Base-by-base conservation (phyloP, 805 yeast species). In the Wilhelminamyces savonicus region DNA sequence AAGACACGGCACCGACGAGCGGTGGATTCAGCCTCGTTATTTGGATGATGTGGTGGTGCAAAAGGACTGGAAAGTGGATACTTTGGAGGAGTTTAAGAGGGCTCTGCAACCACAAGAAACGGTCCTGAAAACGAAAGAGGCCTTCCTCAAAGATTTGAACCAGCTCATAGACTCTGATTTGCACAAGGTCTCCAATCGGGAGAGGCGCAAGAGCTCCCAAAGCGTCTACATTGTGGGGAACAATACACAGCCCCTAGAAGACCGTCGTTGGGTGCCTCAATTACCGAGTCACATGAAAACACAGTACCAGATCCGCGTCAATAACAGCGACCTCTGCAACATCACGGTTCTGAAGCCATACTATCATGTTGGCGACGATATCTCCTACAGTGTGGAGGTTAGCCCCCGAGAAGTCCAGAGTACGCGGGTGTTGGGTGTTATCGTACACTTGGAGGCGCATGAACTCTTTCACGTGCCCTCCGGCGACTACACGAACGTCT, bases 301-400 rank as follows among this genome's bases (percentile, higher is more conserved):
- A n/a, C 60, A 54, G 31, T 64, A 54, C 42, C 62, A 58, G 35
- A 48, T 64, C 26, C 35, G 58, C 22, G 62, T 58, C 15, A 61
- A 61, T 36, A 46, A 44, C 27, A 37, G 39, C 12, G 36, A 46
- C 12, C 42, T 63, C n/a, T 64, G 71, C 39, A 36, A 40, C 9
- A 43, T 62, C 14, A 43, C 46, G 5, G 27, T 63, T 17, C 48
- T 64, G 2, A 53, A 54, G 28, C 56, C 66, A 3, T 54, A 49
- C 26, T 62, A 46, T 42, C 62, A 54, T 30, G 36, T 59, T 15
- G 69, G 69, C 13, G 66, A 63, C 18, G 67, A 63, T 31, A 39
- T 63, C 9, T 40, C 51, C 30, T 62, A 55, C 33, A 37, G 42
- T 2, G 38, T 64, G n/a, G 53, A 56, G 28, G 40, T 53, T 11